Base-by-base conservation (phyloP, 2,329 filamentous ascomycete genomes). In the Ophiosphaerella korrae region DNA sequence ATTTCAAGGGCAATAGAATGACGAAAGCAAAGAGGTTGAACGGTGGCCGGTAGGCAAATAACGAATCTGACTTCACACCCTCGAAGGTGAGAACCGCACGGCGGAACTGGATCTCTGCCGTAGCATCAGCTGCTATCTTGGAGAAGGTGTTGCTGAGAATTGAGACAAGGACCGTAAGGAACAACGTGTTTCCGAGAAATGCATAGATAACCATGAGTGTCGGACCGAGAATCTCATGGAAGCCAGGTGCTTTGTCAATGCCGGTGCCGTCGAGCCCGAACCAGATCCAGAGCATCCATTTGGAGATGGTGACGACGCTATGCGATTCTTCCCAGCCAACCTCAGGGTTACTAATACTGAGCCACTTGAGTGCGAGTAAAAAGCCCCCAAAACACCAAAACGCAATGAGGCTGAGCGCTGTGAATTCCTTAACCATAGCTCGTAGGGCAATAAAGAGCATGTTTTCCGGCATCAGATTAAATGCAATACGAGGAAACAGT, bases 271-370 rank as follows among this genome's bases (percentile, higher is more conserved):
- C 90, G 1, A 95, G 82, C 2, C 90, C 90, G 66, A 95, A 94
- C 90, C 90, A 95, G 57, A 95, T 92, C 82, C 89, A 94, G 1
- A 94, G 82, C 89, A 95, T 93, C 90, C 90, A 95, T 73, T 92
- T 92, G 38, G 85, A 85, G 55, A 94, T 92, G 1, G 87, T 89
- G 73, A 88, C 75, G 4, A 86, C 73, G 44, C 82, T 76, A 45
- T 88, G 85, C 1, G 67, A 61, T 18, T 66, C 57, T 18, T 68
- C 63, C 35, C 62, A 66, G 29, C 66, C 61, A n/a, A 69, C 62
- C 2, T 62, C 56, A 7, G 61, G 56, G 32, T 68, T 70, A 37
- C 72, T 72, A 55, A 74, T 69, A 52, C 85, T 85, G 7, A 95
- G 83, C 90, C 90, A 94, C 32, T 87, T 81, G 70, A 95, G 82